These are phyloP conservation scores for Pythium phragmiticola DNA, from an alignment of 352 stramenopile genomes.

Conservation along the genomic window DNA sequence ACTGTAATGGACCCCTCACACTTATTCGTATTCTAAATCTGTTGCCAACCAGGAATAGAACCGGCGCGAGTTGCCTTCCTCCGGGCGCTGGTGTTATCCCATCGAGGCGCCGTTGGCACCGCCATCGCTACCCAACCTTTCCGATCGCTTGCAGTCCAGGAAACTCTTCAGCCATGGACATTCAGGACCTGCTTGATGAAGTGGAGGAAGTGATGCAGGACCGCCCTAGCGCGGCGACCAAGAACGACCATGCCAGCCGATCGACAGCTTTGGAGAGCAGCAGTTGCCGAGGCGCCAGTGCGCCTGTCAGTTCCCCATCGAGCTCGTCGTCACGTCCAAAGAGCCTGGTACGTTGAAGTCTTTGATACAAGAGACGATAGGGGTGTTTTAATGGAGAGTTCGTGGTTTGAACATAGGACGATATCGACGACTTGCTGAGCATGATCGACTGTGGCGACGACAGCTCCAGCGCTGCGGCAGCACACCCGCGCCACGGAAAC, in stretches of 20 bases:
- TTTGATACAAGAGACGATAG: no score
- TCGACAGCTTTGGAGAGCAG: slow-evolving; percentile 1
- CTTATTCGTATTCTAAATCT: no score
- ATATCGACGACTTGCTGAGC: slow-evolving; percentile 75
- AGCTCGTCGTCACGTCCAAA: slow-evolving; percentile 18
- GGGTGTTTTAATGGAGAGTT: neutral
- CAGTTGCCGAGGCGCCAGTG: no score
- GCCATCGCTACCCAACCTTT: no score
- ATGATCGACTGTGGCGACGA: slow-evolving; percentile 55
- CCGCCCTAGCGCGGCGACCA: neutral
- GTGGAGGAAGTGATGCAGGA: slow-evolving; percentile 65
- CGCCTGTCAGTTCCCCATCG: neutral
- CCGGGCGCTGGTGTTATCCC: no score
- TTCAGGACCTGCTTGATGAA: slow-evolving; percentile 72
- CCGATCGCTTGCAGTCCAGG: no score
- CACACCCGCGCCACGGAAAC: slow-evolving; percentile 31
- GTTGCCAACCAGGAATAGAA: slow-evolving; percentile 1
- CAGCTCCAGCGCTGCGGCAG: slow-evolving; percentile 19
- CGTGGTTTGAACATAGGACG: slow-evolving; percentile 30
- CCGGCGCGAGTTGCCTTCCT: no score
- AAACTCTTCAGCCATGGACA: slow-evolving; percentile 41
- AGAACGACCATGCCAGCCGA: slow-evolving; percentile 6
- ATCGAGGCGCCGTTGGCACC: no score
- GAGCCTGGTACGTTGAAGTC: slow-evolving; percentile 3
- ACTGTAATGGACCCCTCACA: no score